Conservation (phyloP, 257 asterid species). For the Striga asiatica region DNA sequence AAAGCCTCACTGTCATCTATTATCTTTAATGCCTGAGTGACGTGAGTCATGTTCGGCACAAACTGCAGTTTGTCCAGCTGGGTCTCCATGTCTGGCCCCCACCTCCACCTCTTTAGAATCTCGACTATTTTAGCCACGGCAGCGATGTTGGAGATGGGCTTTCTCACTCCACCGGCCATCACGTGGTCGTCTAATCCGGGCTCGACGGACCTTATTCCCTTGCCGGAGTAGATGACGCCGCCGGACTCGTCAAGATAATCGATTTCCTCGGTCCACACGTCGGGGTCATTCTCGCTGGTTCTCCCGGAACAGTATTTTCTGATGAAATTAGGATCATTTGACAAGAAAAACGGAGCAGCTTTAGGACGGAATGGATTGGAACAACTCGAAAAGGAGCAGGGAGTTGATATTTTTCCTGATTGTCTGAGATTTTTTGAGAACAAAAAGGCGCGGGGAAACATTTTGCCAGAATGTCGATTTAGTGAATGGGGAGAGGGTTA, state of each 20-base stretch:
- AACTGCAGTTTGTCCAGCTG: constrained; percentile 82
- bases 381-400: background rate
- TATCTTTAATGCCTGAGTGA: constrained; percentile 71
- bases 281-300: constrained; percentile 21
- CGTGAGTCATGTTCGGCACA: constrained; percentile 72
- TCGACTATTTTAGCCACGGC: constrained; percentile 93
- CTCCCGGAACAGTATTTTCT: constrained; percentile 48
- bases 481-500: background rate
- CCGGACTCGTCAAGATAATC: constrained; percentile 88
- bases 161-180: constrained; percentile 69
- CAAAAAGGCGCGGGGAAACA: constrained; percentile 28
- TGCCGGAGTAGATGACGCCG: constrained; percentile 70
- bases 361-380: background rate
- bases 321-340: background rate
- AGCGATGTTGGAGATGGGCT: constrained; percentile 69
- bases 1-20: constrained; percentile 65
- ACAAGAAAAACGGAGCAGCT: constrained; percentile 6
- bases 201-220: constrained; percentile 82
- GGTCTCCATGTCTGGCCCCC: constrained; percentile 95
- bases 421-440: constrained; percentile 23
- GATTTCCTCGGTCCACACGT: constrained; percentile 71
- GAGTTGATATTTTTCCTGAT: constrained; percentile 12
- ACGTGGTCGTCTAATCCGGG: constrained; percentile 85
- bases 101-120: constrained; percentile 84
- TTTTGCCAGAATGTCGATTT: constrained; percentile 7